phyloP scores from a whole-genome alignment of 1,139 yeast genomes.

The Casaregolazyma suthepensis region DNA sequence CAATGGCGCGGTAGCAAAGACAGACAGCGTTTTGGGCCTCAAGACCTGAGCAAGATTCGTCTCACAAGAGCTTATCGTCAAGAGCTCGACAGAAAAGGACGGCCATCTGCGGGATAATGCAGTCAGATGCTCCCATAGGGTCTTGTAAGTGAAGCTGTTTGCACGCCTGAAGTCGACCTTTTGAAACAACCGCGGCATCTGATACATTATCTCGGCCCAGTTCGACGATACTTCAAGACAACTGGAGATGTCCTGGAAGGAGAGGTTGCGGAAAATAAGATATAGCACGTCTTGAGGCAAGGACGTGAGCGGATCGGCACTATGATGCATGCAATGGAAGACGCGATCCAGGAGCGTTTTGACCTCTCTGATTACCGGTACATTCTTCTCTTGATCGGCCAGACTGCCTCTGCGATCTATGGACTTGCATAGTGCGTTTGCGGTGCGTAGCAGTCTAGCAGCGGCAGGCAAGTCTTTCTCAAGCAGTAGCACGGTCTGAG shows the following conservation, averaged over 20 bases:
- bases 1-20: not conserved
- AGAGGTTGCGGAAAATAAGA: not conserved
- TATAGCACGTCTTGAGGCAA: slow-evolving; percentile 2
- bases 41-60: not conserved
- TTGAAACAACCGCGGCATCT: not conserved
- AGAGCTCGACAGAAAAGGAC: not conserved
- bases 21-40: not conserved
- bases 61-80: not conserved
- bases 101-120: not conserved
- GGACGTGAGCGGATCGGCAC: not conserved
- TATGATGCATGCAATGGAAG: not conserved
- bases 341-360: not conserved
- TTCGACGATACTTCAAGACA: not conserved
- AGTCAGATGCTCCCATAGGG: not conserved
- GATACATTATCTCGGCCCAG: not conserved
- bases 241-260: not conserved
- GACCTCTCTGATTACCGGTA: not conserved
- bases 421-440: not conserved
- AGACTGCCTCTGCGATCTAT: not conserved
- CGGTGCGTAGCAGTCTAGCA: not conserved
- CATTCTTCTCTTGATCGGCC: not conserved
- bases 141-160: not conserved
- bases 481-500: not conserved
- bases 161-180: not conserved
- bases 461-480: not conserved